Base-by-base conservation (phyloP, 176 grass and related monocot species). In the Alloteropsis semialata region DNA sequence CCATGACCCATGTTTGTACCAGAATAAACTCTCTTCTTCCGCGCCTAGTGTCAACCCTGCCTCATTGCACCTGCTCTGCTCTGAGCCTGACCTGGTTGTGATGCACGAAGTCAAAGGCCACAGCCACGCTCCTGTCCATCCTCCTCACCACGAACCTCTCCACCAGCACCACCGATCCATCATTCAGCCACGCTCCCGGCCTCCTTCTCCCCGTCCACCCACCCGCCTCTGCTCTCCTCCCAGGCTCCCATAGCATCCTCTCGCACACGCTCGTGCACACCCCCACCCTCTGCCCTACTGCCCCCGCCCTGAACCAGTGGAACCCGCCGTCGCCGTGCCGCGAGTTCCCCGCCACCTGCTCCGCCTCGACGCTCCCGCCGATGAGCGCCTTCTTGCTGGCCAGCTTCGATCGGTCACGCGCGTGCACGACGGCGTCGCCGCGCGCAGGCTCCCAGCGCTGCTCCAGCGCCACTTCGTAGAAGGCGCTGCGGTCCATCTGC, bases 381-480 rank as follows among this genome's bases (percentile, higher is more conserved):
- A 92, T 38, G 8, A 77, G 15, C 81, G 75, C 90, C 67, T 13
- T 87, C 41, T 38, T 89, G 25, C 63, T 78, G 19, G 17, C 55
- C 3, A 65, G 0, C 81, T 62, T 67, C 0, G 61, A 5, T 0
- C 5, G 5, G 5, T 36, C 34, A 36, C 5, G 9, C 42, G 1
- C 44, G 34, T 5, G 5, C 34, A 2, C 69, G 11, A 5, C 18
- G 66, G 0, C 9, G 22, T 13, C 17, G 5, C 6, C 65, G 37
- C 28, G 32, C 22, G 74, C 36, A 30, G 56, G 22, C 22, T 95
- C 93, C 89, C 84, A 95, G 7, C 62, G 75, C 57, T 86, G 85
- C 41, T 95, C 93, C 0, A 95, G 67, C 28, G 13, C 48, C 1
- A 95, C 38, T 54, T 88, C 90, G 30, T 92, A 92, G 86, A 90